A percentile compares a stretch with the other conserved stretches of the same genome.
phyloP scores from a whole-genome alignment of 208 protist species.

The Vickermania spadyakhi region DNA sequence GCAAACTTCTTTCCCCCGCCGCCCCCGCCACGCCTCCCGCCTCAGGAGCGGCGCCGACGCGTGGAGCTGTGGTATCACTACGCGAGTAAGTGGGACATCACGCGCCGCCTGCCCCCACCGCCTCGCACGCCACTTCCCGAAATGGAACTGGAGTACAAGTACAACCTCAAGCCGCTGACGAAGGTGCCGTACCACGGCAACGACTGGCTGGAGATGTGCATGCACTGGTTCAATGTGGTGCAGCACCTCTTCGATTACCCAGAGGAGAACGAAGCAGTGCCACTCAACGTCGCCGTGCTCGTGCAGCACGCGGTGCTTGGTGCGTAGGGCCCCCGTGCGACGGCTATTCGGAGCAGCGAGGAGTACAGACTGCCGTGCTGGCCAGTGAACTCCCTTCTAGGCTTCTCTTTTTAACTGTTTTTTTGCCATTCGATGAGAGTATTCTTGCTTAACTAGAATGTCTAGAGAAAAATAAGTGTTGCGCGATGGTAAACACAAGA shows the following conservation, averaged over 20 bases:
- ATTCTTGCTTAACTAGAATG: too few species aligned
- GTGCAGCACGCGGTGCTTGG: constrained; percentile 26
- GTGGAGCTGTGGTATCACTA: constrained; percentile 73
- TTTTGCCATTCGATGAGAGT: constrained; percentile 3
- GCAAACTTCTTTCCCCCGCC: constrained; percentile 74
- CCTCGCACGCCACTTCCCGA: constrained; percentile 65
- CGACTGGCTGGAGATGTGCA: constrained; percentile 47
- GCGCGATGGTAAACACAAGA: too few species aligned
- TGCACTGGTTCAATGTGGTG: constrained; percentile 55
- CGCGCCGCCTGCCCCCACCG: constrained; percentile 62
- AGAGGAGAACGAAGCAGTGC: constrained; percentile 31
- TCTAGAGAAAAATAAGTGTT: too few species aligned
- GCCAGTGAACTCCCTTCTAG: too few species aligned
- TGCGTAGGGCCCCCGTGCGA: too few species aligned
- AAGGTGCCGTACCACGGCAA: constrained; percentile 64
- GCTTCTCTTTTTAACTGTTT: constrained; percentile 1
- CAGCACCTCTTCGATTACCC: constrained; percentile 66
- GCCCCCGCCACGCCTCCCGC: constrained; percentile 42
- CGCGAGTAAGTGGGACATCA: constrained; percentile 76
- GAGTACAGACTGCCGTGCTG: too few species aligned
- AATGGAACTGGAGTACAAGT: constrained; percentile 57
- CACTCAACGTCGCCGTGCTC: constrained; percentile 21
- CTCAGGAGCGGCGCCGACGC: constrained; percentile 24
- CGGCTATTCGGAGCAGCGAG: too few species aligned
- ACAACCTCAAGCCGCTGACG: constrained; percentile 30